Evolutionary conservation across 129 eudicot species (phyloP).

Genomic region (Artemisia tridentata): DNA sequence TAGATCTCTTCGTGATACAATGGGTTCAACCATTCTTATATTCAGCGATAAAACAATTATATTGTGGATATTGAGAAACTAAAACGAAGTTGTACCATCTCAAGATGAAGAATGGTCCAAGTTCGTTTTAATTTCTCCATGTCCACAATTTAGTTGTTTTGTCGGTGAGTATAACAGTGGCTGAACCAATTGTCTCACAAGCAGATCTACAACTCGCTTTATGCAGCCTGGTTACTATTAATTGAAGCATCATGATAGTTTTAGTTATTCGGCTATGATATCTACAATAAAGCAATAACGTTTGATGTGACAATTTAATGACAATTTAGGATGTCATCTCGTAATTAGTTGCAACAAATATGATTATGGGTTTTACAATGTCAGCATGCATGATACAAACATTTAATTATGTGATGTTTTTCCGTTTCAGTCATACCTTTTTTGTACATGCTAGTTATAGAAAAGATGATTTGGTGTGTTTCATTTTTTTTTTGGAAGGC

Average conservation of each 20-base stretch:
- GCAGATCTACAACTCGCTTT: slow-evolving; percentile 58
- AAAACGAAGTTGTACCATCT: slow-evolving; percentile 47
- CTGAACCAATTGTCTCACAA: slow-evolving; percentile 87
- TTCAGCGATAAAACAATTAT: slow-evolving; percentile 60
- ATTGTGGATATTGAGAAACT: slow-evolving; percentile 54
- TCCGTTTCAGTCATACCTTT: no score
- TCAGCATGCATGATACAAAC: not conserved
- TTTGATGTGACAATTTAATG: not conserved
- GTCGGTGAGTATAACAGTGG: slow-evolving; percentile 63
- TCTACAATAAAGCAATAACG: not conserved
- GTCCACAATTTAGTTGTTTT: slow-evolving; percentile 63
- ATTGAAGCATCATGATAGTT: not conserved
- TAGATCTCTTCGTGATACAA: slow-evolving; percentile 64
- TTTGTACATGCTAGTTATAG: no score
- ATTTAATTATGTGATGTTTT: not conserved
- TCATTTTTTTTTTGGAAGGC: no score
- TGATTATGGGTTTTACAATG: not conserved
- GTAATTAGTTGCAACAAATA: not conserved
- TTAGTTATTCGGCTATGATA: not conserved
- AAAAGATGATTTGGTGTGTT: no score
- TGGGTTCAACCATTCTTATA: slow-evolving; percentile 65
- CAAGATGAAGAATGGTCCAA: slow-evolving; percentile 25
- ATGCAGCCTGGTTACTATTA: not conserved
- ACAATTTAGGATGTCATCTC: no score
- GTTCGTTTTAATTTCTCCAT: slow-evolving; percentile 58